A percentile compares a stretch with the other conserved stretches of the same genome.
These are phyloP conservation scores for Diplodia mutila DNA, from an alignment of 2,329 filamentous ascomycete genomes.

Conservation along the genomic window DNA sequence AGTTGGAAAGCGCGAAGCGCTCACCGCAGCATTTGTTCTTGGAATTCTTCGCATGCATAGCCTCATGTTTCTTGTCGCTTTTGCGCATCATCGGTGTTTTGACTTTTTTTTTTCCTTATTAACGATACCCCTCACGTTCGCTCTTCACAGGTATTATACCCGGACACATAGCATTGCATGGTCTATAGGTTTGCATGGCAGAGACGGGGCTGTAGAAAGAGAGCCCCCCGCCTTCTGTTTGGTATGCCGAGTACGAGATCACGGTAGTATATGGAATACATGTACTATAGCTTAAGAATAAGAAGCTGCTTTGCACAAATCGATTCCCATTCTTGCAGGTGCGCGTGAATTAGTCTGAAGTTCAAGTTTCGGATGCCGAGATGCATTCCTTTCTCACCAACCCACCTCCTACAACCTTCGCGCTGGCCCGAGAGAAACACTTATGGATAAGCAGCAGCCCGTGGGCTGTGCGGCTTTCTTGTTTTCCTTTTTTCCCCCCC, in stretches of 20 bases:
- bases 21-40: neutral
- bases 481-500: too few species aligned
- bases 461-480: too few species aligned
- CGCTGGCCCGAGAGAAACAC: neutral
- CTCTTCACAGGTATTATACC: slow-evolving; percentile 2
- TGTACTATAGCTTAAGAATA: neutral
- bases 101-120: neutral
- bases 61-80: neutral
- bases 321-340: neutral
- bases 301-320: neutral
- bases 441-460: too few species aligned
- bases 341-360: neutral
- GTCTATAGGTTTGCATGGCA: neutral
- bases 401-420: neutral
- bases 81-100: neutral
- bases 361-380: neutral
- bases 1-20: neutral
- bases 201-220: neutral
- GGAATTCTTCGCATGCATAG: neutral
- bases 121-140: slow-evolving; percentile 23
- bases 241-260: neutral
- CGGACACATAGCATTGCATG: slow-evolving; percentile 6
- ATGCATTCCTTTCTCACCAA: neutral
- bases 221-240: neutral
- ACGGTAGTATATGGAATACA: slow-evolving; percentile 1